Evolutionary conservation across 1,139 yeast species (phyloP).

Genomic region (Yamadazyma buinensis): DNA sequence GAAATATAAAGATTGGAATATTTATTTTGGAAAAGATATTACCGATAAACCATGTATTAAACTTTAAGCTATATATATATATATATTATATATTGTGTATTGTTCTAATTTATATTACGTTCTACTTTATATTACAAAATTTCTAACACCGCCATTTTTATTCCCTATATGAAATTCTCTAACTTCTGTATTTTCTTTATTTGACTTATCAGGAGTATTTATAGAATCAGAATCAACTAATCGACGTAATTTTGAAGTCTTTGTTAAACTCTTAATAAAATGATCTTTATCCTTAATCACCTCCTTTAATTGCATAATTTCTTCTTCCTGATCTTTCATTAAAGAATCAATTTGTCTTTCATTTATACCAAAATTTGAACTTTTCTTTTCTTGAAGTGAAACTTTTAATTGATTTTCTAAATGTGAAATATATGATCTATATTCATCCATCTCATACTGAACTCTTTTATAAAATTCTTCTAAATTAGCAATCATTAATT

Average conservation of each 20-base stretch:
- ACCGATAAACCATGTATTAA: conserved; percentile 45
- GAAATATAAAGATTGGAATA: conserved; percentile 59
- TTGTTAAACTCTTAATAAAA: conserved; percentile 69
- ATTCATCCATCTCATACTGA: conserved; percentile 54
- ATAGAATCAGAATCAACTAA: conserved; percentile 35
- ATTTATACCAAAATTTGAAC: conserved; percentile 8
- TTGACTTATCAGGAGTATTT: conserved; percentile 12
- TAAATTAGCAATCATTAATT: conserved; percentile 40
- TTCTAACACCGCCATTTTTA: conserved; percentile 10
- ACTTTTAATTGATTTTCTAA: conserved; percentile 54
- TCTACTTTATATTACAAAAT: too few relatives aligned
- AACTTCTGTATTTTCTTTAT: conserved; percentile 9
- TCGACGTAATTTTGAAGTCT: conserved; percentile 52
- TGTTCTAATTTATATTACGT: too few relatives aligned
- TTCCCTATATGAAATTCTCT: conserved; percentile 12
- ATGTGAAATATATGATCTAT: conserved; percentile 58
- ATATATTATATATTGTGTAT: too few relatives aligned
- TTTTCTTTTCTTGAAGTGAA: conserved; percentile 17
- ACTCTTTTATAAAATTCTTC: conserved; percentile 46
- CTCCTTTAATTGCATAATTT: conserved; percentile 61
- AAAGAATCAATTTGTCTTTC: conserved; percentile 13
- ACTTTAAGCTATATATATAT: not conserved
- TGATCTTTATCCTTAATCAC: conserved; percentile 67
- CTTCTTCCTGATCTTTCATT: conserved; percentile 64
- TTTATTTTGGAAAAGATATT: conserved; percentile 67